These are phyloP conservation scores for Gleditsia sinensis DNA, from an alignment of 306 rosid genomes.

Conservation along the genomic window DNA sequence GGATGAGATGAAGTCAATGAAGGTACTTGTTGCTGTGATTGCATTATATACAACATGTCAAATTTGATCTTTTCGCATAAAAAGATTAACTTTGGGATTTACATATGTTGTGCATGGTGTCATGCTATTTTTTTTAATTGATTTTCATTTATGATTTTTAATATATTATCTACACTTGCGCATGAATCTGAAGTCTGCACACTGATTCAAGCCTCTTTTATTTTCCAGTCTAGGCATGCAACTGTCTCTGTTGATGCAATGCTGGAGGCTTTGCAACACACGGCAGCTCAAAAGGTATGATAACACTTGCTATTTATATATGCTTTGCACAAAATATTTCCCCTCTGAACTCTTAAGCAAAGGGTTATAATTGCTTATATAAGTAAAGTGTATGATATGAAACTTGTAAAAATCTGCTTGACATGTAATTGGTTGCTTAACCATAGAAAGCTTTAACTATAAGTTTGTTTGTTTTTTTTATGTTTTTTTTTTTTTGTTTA, in stretches of 20 bases:
- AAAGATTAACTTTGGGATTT: constrained; percentile 3
- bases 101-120: constrained; percentile 3
- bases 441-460: no score
- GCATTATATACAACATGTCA: background rate
- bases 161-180: background rate
- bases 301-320: constrained; percentile 19
- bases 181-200: background rate
- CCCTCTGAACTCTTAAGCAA: constrained; percentile 7
- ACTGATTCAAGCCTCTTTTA: constrained; percentile 22
- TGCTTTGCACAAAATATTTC: background rate
- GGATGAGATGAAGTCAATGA: constrained; percentile 99
- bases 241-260: constrained; percentile 83
- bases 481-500: no score
- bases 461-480: no score
- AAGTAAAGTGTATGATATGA: background rate
- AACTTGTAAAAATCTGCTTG: background rate
- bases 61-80: background rate
- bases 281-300: constrained; percentile 62
- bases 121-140: background rate
- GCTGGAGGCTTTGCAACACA: constrained; percentile 79
- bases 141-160: background rate
- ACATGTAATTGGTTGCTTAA: no score
- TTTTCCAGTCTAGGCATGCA: constrained; percentile 89
- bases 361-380: background rate
- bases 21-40: constrained; percentile 47